Base-by-base conservation (phyloP, 2,329 filamentous ascomycete species). In the Aspergillus persii region DNA sequence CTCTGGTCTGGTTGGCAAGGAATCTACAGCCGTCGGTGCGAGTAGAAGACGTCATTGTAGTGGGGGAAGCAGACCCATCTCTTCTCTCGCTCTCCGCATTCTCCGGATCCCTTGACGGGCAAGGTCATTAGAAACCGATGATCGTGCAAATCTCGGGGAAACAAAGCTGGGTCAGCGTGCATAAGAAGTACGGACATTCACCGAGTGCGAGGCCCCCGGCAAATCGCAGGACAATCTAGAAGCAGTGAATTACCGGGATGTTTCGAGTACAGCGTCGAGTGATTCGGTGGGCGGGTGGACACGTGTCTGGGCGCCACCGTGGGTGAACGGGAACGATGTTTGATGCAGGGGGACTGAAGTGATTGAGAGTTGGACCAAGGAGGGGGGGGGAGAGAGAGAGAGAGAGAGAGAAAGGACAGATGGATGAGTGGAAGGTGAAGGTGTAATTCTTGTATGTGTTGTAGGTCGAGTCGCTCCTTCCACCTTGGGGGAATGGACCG, bases 271-370 rank as follows among this genome's bases (percentile, higher is more conserved):
- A 23, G 9, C 9, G 44, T 47, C 44, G 44, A 27, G 27, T 47
- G 18, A 47, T 27, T 27, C 18, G 44, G 44, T 26, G 26, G 44
- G 12, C 36, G n/a, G 36, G 36, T 41, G 12, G 36, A 41, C 44
- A 27, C 44, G 18, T 23, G 9, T 47, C 18, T 26, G 7, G 18
- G 26, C 18, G 44, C 26, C 44, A 47, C 44, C 44, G 62, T 58
- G 6, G 51, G 29, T 30, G 47, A 12, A 36, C 33, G 51, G 50
- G 53, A 48, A 57, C 57, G 59, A 47, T 53, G 59, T 62, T 61
- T 58, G 44, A 27, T 11, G 8, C 18, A 15, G 26, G 18, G 41
- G 41, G 41, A 26, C 31, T 33, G 8, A 11, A 33, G 11, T 11
- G 31, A 11, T 8, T 9, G 31, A 11, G 11, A 33, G 31, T 11